phyloP scores from a whole-genome alignment of 1,284 basidiomycete genomes.

The Trametes polyzona region DNA sequence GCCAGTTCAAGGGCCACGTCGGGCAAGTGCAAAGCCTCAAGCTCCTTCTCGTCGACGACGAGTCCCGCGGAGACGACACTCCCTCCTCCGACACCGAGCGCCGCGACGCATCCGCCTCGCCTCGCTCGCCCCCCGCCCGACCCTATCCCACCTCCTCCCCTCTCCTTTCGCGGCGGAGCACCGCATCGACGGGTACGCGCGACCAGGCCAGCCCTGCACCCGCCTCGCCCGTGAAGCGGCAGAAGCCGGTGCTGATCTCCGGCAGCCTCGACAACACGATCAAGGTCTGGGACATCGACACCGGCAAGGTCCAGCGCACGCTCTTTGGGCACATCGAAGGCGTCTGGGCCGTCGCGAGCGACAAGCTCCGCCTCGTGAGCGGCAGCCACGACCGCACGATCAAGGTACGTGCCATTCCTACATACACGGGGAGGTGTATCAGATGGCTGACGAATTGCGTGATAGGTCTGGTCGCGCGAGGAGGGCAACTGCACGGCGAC shows the following conservation, averaged over 20 bases:
- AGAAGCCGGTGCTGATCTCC: constrained; percentile 80
- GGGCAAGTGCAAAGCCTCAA: constrained; percentile 94
- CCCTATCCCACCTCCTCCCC: constrained; percentile 1
- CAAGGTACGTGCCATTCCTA: constrained; percentile 58
- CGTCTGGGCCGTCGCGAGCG: constrained; percentile 94
- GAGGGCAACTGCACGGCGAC: constrained; percentile 89
- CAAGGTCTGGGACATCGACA: constrained; percentile 95
- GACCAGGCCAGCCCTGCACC: not conserved
- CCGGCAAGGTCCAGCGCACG: constrained; percentile 79
- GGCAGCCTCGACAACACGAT: constrained; percentile 96
- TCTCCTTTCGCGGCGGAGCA: constrained; percentile 9
- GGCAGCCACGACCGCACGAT: constrained; percentile 93
- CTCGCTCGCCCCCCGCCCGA: not conserved
- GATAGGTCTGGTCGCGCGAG: constrained; percentile 90
- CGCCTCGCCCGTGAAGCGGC: constrained; percentile 19
- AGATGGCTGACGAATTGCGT: constrained; percentile 14
- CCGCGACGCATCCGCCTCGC: constrained; percentile 14
- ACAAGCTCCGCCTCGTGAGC: constrained; percentile 90
- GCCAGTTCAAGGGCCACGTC: constrained; percentile 89
- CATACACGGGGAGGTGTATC: constrained; percentile 6
- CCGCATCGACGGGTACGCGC: not conserved
- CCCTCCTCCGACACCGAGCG: constrained; percentile 21
- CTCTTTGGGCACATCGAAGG: constrained; percentile 98
- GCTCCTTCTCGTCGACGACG: constrained; percentile 52
- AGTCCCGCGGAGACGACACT: constrained; percentile 15